These are phyloP conservation scores for Entrophospora sp. DNA, from an alignment of 192 early-diverging fungal genomes.

Conservation along the genomic window DNA sequence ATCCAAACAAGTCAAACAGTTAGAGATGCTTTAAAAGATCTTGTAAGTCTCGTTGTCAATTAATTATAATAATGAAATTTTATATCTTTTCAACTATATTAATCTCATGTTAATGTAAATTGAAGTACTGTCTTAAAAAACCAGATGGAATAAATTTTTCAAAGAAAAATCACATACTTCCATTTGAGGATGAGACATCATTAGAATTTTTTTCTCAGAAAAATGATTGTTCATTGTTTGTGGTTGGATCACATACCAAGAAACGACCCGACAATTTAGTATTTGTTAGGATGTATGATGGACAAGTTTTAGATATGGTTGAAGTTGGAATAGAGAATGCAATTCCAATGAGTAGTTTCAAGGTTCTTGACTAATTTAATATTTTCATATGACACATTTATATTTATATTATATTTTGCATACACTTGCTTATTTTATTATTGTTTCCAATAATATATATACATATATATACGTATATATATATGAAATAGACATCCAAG, in stretches of 20 bases:
- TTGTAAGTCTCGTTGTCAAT: conserved; percentile 44
- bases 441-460: neutral
- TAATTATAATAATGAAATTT: neutral
- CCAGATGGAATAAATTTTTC: conserved; percentile 81
- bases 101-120: neutral
- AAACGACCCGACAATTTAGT: conserved; percentile 93
- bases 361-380: too few relatives aligned
- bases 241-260: conserved; percentile 88
- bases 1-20: conserved; percentile 80
- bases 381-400: too few relatives aligned
- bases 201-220: conserved; percentile 93
- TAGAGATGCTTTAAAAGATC: conserved; percentile 76
- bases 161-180: conserved; percentile 92
- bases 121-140: conserved; percentile 78
- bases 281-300: conserved; percentile 86
- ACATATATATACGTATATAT: neutral
- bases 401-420: neutral
- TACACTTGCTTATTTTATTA: neutral
- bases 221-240: conserved; percentile 89
- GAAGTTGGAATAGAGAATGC: conserved; percentile 79
- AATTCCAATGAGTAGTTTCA: conserved; percentile 63
- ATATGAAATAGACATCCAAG: conserved; percentile 40
- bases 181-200: conserved; percentile 88
- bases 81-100: neutral
- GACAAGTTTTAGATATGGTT: conserved; percentile 91